A percentile compares a stretch with the other conserved stretches of the same genome.
These are phyloP conservation scores for Tripterygium wilfordii DNA, from an alignment of 177 flowering plant genomes.

Conservation along the genomic window DNA sequence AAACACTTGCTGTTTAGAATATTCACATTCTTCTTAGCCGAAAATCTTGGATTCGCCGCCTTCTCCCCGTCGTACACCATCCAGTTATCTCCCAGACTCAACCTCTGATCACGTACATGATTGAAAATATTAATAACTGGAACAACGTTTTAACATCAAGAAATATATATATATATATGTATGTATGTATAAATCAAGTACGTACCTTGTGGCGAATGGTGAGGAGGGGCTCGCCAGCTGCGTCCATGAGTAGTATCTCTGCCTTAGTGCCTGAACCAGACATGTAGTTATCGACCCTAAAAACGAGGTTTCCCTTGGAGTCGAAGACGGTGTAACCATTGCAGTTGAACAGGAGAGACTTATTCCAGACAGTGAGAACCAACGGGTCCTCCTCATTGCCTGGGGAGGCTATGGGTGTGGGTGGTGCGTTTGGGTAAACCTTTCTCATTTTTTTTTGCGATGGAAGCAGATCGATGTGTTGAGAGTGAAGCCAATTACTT, in stretches of 20 bases:
- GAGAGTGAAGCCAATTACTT: too few relatives aligned
- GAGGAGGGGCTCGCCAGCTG: constrained; percentile 56
- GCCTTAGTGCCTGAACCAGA: constrained; percentile 34
- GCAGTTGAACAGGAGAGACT: constrained; percentile 72
- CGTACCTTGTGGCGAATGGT: constrained; percentile 85
- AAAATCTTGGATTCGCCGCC: constrained; percentile 33
- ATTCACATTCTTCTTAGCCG: constrained; percentile 44
- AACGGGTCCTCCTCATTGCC: background rate
- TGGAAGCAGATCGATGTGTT: too few relatives aligned
- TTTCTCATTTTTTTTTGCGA: constrained; percentile 44
- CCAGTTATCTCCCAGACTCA: constrained; percentile 66
- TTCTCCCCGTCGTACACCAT: constrained; percentile 65
- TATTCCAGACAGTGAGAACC: constrained; percentile 81
- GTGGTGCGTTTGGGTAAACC: constrained; percentile 35
- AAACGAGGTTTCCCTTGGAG: constrained; percentile 54
- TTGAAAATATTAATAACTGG: background rate
- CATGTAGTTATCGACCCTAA: constrained; percentile 71
- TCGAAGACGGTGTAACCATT: constrained; percentile 83
- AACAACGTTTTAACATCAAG: background rate
- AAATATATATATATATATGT: background rate
- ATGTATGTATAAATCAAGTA: background rate
- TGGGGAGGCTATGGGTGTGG: background rate
- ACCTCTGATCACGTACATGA: constrained; percentile 31
- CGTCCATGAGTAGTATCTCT: constrained; percentile 83
- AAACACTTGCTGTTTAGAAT: constrained; percentile 38